Conservation (phyloP, 495 filamentous ascomycete species). For the Hyaloscypha variabilis region DNA sequence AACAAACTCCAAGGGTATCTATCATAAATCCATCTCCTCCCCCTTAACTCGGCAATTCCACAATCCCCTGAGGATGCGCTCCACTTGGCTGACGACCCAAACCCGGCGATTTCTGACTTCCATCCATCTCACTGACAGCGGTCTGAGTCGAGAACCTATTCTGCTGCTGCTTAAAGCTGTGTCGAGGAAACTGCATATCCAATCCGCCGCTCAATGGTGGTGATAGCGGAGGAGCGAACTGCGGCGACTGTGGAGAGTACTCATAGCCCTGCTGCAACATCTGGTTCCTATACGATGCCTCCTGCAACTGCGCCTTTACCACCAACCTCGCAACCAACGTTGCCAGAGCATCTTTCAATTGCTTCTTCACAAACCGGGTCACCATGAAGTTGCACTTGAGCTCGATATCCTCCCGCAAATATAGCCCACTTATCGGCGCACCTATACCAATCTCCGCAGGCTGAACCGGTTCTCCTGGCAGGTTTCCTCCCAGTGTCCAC, state of each 20-base stretch:
- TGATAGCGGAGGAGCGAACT: slow-evolving; percentile 12
- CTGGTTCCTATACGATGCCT: slow-evolving; percentile 23
- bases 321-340: slow-evolving; percentile 67
- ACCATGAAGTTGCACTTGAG: slow-evolving; percentile 76
- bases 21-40: neutral
- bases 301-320: slow-evolving; percentile 53
- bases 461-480: slow-evolving; percentile 62
- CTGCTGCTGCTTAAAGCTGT: neutral
- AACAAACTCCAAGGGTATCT: neutral
- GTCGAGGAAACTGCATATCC: slow-evolving; percentile 3
- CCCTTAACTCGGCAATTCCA: neutral
- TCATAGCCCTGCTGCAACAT: slow-evolving; percentile 18
- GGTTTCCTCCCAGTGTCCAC: slow-evolving; percentile 64
- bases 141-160: slow-evolving; percentile 3
- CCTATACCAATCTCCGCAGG: slow-evolving; percentile 62
- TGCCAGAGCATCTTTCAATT: slow-evolving; percentile 68
- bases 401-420: slow-evolving; percentile 75
- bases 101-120: slow-evolving; percentile 5
- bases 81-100: neutral
- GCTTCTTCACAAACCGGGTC: slow-evolving; percentile 72
- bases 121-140: slow-evolving; percentile 15
- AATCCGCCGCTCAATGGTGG: slow-evolving; percentile 11
- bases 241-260: slow-evolving; percentile 8
- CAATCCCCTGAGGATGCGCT: neutral
- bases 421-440: slow-evolving; percentile 65